Percentiles rank a stretch among this genome's conserved stretches.
phyloP scores from a whole-genome alignment of 1,284 basidiomycete genomes.

The Melampsora larici-populina region DNA sequence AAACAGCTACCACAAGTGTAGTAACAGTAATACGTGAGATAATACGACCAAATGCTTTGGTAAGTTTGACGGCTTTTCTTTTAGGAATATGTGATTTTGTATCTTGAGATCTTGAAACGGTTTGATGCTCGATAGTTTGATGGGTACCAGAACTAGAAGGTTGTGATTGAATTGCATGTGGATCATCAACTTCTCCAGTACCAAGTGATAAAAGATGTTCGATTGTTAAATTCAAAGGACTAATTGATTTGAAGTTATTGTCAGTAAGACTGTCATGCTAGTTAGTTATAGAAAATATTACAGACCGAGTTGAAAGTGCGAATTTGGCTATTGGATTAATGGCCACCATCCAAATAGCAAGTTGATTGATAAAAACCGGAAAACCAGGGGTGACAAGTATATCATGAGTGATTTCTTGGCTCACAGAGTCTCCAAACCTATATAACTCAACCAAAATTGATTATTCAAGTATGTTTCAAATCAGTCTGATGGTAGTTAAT shows the following conservation, averaged over 20 bases:
- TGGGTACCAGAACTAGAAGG: background rate
- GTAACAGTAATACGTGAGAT: conserved; percentile 24
- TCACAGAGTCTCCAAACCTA: conserved; percentile 40
- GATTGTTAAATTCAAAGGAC: conserved; percentile 34
- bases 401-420: conserved; percentile 41
- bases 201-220: conserved; percentile 30
- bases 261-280: background rate
- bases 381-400: conserved; percentile 15
- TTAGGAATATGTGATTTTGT: background rate
- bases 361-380: conserved; percentile 6
- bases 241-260: background rate
- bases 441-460: too few species aligned
- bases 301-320: conserved; percentile 31
- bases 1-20: conserved; percentile 30
- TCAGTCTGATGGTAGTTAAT: background rate
- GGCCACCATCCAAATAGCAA: conserved; percentile 31
- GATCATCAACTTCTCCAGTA: conserved; percentile 8
- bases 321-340: conserved; percentile 38
- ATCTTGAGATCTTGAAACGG: background rate
- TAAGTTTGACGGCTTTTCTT: background rate
- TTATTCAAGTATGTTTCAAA: too few species aligned
- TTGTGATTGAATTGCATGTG: background rate
- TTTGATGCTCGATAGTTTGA: background rate
- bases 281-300: background rate
- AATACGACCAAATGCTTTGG: conserved; percentile 21